A percentile compares a stretch with the other conserved stretches of the same genome.
These are phyloP conservation scores for Dactylonectria macrodidyma DNA, from an alignment of 2,329 filamentous ascomycete species.

Conservation along the genomic window DNA sequence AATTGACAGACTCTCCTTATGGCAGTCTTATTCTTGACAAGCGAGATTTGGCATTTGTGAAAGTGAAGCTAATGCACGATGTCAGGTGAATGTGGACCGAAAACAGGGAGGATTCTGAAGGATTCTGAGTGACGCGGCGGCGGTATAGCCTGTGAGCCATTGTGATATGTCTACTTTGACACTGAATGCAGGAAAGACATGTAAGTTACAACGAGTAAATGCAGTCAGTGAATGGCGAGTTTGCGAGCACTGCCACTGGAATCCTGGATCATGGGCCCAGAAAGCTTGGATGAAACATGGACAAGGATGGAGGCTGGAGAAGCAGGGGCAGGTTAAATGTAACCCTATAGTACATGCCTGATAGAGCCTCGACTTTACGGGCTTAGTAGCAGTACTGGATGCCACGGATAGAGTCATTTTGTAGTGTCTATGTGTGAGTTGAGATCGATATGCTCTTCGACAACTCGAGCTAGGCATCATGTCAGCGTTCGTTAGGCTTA, in stretches of 20 bases:
- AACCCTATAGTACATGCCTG: slow-evolving; percentile 10
- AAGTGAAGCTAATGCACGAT: no score
- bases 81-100: not conserved
- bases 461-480: no score
- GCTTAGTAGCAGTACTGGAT: no score
- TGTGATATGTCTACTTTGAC: not conserved
- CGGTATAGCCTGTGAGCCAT: not conserved
- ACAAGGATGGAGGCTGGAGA: slow-evolving; percentile 12
- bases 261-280: slow-evolving; percentile 2
- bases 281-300: slow-evolving; percentile 11
- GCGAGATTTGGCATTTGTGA: no score
- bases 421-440: no score
- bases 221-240: not conserved
- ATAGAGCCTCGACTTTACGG: no score
- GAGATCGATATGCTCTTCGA: no score
- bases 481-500: no score
- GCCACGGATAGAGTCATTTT: not conserved
- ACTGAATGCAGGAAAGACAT: not conserved
- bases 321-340: slow-evolving; percentile 9
- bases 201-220: slow-evolving; percentile 1
- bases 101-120: not conserved
- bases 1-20: not conserved
- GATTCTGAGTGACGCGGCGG: not conserved
- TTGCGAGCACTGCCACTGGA: slow-evolving; percentile 19
- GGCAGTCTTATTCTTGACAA: no score